These are phyloP conservation scores for Trichoderma sp. DNA, from an alignment of 2,329 filamentous ascomycete species.

Conservation along the genomic window DNA sequence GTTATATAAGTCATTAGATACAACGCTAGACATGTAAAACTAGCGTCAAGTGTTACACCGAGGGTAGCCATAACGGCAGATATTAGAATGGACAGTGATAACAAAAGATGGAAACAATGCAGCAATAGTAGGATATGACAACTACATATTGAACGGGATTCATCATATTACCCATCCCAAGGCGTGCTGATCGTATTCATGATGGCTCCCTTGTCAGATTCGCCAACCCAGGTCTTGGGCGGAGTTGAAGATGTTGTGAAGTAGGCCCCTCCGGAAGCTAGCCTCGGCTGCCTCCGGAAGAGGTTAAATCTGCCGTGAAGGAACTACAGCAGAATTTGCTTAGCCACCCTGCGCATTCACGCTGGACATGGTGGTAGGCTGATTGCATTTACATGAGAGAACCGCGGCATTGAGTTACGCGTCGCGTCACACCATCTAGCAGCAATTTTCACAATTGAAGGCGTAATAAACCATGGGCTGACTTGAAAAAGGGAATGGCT, in stretches of 20 bases:
- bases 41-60: background rate
- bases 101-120: background rate
- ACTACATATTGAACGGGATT: background rate
- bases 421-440: background rate
- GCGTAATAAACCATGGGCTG: background rate
- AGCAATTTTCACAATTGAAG: background rate
- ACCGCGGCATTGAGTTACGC: background rate
- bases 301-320: background rate
- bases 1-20: background rate
- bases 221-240: background rate
- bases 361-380: background rate
- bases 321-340: accelerated
- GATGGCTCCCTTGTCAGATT: background rate
- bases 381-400: background rate
- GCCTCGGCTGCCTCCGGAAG: background rate
- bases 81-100: background rate
- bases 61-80: background rate
- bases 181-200: background rate
- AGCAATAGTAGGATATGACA: background rate
- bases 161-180: background rate
- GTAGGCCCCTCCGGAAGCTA: background rate
- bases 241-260: background rate
- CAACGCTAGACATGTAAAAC: background rate
- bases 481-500: background rate
- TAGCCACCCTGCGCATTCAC: background rate